These are phyloP conservation scores for Fusarium mundagurra DNA, from an alignment of 2,329 filamentous ascomycete species.

Conservation along the genomic window DNA sequence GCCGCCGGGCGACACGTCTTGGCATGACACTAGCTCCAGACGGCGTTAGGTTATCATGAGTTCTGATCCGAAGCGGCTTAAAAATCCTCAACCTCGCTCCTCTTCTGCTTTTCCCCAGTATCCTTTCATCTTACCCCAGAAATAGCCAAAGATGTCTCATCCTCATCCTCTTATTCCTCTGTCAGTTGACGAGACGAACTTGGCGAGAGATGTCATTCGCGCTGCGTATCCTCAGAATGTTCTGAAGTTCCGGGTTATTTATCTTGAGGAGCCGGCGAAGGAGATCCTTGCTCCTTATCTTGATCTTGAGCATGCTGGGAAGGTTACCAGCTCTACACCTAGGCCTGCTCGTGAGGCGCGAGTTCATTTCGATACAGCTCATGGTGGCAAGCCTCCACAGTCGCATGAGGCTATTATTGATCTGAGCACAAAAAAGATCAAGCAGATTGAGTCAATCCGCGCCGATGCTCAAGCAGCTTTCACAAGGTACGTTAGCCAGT, in stretches of 20 bases:
- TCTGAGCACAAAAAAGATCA: fast-evolving
- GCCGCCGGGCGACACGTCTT: background rate
- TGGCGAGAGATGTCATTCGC: background rate
- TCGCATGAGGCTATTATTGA: background rate
- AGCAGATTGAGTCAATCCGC: background rate
- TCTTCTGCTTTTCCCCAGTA: fast-evolving
- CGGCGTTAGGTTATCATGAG: background rate
- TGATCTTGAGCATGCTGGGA: background rate
- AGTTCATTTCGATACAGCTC: background rate
- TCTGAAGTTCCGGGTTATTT: background rate
- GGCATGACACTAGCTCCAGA: background rate
- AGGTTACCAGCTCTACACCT: fast-evolving
- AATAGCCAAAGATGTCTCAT: background rate
- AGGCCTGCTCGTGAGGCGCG: background rate
- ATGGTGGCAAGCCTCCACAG: background rate
- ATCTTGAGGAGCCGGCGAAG: background rate
- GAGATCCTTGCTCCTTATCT: fast-evolving
- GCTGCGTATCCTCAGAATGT: background rate
- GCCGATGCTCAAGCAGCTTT: background rate
- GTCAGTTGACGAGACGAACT: background rate
- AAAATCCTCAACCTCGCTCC: background rate
- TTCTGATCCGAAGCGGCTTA: background rate
- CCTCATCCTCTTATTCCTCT: background rate
- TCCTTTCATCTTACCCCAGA: background rate
- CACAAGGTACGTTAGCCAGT: background rate